phyloP scores from a whole-genome alignment of 2,329 filamentous ascomycete genomes.

The Diplodia mutila region DNA sequence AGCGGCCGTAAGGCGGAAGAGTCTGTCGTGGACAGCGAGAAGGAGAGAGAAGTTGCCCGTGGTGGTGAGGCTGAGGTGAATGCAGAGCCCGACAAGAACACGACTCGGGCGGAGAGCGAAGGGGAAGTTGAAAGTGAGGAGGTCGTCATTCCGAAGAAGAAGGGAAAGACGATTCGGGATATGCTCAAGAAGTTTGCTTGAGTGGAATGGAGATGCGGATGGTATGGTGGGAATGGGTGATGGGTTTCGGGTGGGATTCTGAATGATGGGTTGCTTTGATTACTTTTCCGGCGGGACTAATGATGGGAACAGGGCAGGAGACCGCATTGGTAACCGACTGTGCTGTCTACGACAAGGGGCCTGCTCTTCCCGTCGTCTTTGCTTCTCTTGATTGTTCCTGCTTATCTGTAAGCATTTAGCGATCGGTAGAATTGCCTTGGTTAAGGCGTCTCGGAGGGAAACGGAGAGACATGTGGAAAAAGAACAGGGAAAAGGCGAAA shows the following conservation, averaged over 20 bases:
- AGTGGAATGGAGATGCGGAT: not conserved
- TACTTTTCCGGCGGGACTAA: not conserved
- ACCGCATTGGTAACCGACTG: not conserved
- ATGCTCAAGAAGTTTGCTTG: slow-evolving; percentile 8
- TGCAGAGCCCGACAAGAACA: not conserved
- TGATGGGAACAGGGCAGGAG: not conserved
- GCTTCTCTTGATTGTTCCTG: not conserved
- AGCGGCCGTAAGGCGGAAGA: not conserved
- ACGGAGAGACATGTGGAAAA: not conserved
- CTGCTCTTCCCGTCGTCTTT: not conserved
- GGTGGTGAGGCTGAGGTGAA: not conserved
- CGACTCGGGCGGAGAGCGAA: not conserved
- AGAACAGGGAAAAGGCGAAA: not conserved
- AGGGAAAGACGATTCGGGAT: not conserved
- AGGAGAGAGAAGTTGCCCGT: not conserved
- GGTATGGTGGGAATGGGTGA: not conserved
- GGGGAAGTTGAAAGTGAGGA: not conserved
- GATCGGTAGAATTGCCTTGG: not conserved
- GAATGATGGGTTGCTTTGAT: not conserved
- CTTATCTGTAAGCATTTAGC: not conserved
- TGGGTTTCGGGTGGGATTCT: not conserved
- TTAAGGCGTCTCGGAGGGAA: not conserved
- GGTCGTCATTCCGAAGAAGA: not conserved
- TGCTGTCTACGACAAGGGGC: not conserved
- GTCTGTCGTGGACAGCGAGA: not conserved